Conservation (phyloP, 2,329 filamentous ascomycete species). For the Penicillium sp. region DNA sequence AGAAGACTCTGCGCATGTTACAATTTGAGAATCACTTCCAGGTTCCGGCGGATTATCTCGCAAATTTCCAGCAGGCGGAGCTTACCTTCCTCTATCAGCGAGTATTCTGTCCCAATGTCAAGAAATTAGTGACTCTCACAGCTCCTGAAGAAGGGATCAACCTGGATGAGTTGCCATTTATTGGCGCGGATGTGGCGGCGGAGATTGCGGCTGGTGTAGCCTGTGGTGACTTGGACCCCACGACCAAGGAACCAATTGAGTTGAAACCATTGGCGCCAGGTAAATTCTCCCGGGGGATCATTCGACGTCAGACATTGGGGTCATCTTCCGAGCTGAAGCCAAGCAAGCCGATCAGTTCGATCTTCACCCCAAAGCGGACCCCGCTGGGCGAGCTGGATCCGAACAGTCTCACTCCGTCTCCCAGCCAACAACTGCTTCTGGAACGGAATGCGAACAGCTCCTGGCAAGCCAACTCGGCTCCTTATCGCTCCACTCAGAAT, state of each 20-base stretch:
- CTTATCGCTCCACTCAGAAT: slow-evolving; percentile 40
- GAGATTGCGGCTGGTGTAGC: slow-evolving; percentile 75
- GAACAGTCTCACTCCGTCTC: slow-evolving; percentile 68
- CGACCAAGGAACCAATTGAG: slow-evolving; percentile 71
- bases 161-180: slow-evolving; percentile 74
- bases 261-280: slow-evolving; percentile 40
- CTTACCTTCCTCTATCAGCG: slow-evolving; percentile 92
- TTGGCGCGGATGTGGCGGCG: slow-evolving; percentile 73
- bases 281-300: slow-evolving; percentile 41
- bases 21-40: slow-evolving; percentile 86
- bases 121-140: slow-evolving; percentile 75
- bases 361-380: slow-evolving; percentile 66
- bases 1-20: slow-evolving; percentile 77
- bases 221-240: slow-evolving; percentile 81
- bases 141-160: slow-evolving; percentile 65
- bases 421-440: slow-evolving; percentile 64
- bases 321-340: slow-evolving; percentile 60
- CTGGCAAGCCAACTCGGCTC: slow-evolving; percentile 59
- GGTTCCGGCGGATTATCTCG: slow-evolving; percentile 79
- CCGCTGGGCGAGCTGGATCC: slow-evolving; percentile 70
- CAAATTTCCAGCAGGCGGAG: slow-evolving; percentile 82
- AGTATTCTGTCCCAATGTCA: slow-evolving; percentile 79
- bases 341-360: slow-evolving; percentile 64
- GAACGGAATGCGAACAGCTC: slow-evolving; percentile 56
- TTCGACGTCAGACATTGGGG: slow-evolving; percentile 46